Conservation (phyloP, 371 early-diverging fungal species). For the Apophysomyces elegans region DNA sequence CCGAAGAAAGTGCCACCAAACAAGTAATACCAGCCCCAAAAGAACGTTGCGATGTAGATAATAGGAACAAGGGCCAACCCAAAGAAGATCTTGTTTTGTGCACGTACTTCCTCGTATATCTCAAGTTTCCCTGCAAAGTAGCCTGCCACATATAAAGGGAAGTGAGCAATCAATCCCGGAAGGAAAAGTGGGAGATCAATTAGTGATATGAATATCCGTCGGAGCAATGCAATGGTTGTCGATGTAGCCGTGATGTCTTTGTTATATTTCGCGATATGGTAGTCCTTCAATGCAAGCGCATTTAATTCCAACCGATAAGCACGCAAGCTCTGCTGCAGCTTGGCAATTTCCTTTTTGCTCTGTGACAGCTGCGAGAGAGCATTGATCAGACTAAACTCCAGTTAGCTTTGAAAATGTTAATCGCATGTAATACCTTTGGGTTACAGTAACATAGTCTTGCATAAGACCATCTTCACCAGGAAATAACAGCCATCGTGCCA, state of each 20-base stretch:
- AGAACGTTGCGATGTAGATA: constrained; percentile 44
- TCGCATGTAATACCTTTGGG: constrained; percentile 45
- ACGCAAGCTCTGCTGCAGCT: constrained; percentile 44
- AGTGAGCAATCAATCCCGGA: constrained; percentile 56
- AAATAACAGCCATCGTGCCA: constrained; percentile 55
- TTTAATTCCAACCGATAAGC: constrained; percentile 51
- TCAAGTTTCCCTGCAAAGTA: constrained; percentile 53
- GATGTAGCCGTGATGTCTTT: constrained; percentile 46
- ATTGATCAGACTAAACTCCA: constrained; percentile 43
- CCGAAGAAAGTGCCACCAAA: constrained; percentile 51
- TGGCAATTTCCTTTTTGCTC: constrained; percentile 34
- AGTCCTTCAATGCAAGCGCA: constrained; percentile 36
- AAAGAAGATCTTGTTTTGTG: constrained; percentile 60
- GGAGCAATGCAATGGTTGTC: constrained; percentile 42
- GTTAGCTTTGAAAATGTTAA: neutral
- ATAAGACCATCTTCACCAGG: constrained; percentile 45
- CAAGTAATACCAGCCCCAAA: constrained; percentile 47
- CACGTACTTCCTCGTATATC: constrained; percentile 58
- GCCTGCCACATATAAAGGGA: constrained; percentile 58
- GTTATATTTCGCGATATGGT: constrained; percentile 55
- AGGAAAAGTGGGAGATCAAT: constrained; percentile 59
- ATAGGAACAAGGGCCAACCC: constrained; percentile 46
- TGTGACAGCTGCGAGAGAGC: constrained; percentile 33
- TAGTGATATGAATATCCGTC: constrained; percentile 41
- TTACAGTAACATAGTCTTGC: constrained; percentile 55